Conservation (phyloP, 345 rosid genomes). For the Rhodamnia argentea region DNA sequence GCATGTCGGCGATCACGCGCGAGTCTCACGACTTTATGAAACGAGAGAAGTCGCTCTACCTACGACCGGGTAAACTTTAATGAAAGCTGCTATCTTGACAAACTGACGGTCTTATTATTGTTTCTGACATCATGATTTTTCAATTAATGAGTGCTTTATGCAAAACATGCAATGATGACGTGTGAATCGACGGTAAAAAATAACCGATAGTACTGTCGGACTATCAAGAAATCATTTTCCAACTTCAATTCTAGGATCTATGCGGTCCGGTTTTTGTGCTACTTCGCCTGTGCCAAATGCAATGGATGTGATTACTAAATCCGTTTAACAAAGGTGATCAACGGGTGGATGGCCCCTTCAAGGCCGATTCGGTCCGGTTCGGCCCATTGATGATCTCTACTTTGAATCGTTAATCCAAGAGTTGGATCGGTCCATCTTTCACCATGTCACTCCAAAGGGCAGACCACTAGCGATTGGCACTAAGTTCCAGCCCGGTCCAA, state of each 20-base stretch:
- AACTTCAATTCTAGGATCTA: not conserved
- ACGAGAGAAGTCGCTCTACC: not conserved
- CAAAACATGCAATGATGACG: too few species aligned
- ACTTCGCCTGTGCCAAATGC: not conserved
- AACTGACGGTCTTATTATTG: too few species aligned
- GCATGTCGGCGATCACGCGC: too few species aligned
- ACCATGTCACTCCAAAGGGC: not conserved
- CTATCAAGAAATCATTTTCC: too few species aligned
- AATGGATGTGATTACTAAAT: not conserved
- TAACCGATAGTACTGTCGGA: too few species aligned
- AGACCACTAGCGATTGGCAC: not conserved
- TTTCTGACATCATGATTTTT: too few species aligned
- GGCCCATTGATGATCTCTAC: not conserved
- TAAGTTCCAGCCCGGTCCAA: not conserved
- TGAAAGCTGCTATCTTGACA: too few species aligned
- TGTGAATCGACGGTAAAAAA: too few species aligned
- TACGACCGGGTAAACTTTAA: not conserved
- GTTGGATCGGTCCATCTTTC: not conserved
- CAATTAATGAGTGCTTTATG: too few species aligned
- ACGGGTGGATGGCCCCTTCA: not conserved
- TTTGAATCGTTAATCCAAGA: not conserved
- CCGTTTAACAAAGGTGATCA: not conserved
- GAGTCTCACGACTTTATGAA: not conserved
- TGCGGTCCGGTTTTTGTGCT: not conserved
- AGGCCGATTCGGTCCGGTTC: not conserved